These are phyloP conservation scores for Chlorella sp. DNA, from an alignment of 139 green algal genomes.

Conservation along the genomic window DNA sequence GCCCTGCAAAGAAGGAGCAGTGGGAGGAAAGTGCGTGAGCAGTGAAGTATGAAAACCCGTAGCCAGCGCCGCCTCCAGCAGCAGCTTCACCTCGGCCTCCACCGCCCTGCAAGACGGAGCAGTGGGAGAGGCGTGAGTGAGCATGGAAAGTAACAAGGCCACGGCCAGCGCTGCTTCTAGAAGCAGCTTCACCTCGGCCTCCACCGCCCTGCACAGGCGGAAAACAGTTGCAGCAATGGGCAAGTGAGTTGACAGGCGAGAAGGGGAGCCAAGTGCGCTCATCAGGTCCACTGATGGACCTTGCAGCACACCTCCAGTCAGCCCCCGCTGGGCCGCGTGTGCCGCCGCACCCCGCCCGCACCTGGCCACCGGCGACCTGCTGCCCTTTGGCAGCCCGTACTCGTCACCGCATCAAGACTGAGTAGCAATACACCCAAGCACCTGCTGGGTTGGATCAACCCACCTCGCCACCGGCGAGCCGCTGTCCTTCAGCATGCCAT, in stretches of 20 bases:
- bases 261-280: not conserved
- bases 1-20: no score
- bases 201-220: no score
- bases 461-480: constrained; percentile 21
- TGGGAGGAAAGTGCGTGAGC: no score
- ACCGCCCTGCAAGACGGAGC: constrained; percentile 35
- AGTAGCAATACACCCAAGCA: no score
- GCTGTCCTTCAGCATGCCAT: constrained; percentile 48
- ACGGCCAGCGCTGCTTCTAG: constrained; percentile 72
- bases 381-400: not conserved
- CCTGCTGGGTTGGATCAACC: not conserved
- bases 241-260: not conserved
- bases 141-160: constrained; percentile 24
- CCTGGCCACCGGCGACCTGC: not conserved
- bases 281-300: no score
- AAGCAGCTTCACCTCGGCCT: constrained; percentile 73
- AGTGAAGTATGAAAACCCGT: no score
- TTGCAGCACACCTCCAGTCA: no score
- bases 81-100: constrained; percentile 69
- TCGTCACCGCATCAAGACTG: no score
- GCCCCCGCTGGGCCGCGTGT: no score
- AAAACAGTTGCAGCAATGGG: not conserved
- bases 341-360: not conserved
- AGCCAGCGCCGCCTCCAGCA: constrained; percentile 76
- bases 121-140: not conserved